Evolutionary conservation across 2,329 filamentous ascomycete genomes (phyloP).

Genomic region (Aureobasidium sp.): DNA sequence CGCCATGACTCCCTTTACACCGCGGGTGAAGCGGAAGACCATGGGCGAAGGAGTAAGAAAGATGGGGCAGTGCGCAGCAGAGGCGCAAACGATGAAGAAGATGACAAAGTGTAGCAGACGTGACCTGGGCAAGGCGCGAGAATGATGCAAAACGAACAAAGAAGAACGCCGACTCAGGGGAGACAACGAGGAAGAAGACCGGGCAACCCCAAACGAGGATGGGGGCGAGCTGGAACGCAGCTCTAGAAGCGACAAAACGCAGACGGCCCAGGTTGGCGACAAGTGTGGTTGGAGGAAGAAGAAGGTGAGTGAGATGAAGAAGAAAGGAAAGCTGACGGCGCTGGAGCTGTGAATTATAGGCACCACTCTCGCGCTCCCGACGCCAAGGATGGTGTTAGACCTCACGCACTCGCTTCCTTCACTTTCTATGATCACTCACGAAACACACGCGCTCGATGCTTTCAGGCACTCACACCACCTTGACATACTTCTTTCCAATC

Average conservation of each 20-base stretch:
- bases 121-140: background rate
- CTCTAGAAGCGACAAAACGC: background rate
- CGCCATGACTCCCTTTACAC: background rate
- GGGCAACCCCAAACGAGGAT: background rate
- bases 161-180: no score
- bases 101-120: background rate
- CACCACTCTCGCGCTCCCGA: background rate
- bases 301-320: background rate
- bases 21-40: background rate
- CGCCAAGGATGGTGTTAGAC: background rate
- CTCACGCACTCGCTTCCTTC: background rate
- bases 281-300: background rate
- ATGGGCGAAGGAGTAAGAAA: background rate
- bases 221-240: background rate
- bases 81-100: background rate
- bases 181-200: no score
- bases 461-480: background rate
- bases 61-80: background rate
- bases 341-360: background rate
- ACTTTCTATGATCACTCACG: background rate
- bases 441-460: background rate
- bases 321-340: background rate
- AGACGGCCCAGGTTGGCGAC: constrained; percentile 1
- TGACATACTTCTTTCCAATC: no score
- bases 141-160: background rate